These are phyloP conservation scores for Nitzschia sp. DNA, from an alignment of 108 stramenopile genomes.

Conservation along the genomic window DNA sequence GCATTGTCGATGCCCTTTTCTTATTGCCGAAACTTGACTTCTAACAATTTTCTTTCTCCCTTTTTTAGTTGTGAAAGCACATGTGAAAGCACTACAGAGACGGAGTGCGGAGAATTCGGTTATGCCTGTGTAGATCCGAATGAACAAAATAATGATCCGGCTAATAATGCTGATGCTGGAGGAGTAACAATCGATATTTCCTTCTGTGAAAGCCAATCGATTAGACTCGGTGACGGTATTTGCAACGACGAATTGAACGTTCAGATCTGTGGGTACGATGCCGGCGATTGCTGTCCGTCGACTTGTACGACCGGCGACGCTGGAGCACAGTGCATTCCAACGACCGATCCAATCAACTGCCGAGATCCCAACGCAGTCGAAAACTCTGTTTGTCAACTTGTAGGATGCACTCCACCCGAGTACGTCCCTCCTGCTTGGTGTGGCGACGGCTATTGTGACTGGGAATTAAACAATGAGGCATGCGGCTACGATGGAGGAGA, in stretches of 20 bases:
- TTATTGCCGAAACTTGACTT: background rate
- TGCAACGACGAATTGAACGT: background rate
- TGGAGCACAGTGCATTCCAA: background rate
- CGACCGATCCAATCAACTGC: background rate
- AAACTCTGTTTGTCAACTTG: background rate
- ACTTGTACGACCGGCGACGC: background rate
- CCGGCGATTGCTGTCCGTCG: background rate
- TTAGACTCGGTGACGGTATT: background rate
- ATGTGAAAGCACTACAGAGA: background rate
- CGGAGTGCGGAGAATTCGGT: background rate
- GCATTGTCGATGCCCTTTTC: no score
- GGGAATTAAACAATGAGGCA: background rate
- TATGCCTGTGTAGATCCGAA: background rate
- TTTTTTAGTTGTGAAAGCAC: background rate
- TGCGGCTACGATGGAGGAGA: constrained; percentile 6
- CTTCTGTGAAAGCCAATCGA: background rate
- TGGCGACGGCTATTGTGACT: constrained; percentile 1
- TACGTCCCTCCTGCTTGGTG: background rate
- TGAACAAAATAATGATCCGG: background rate
- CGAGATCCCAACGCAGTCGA: background rate
- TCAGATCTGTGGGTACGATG: background rate
- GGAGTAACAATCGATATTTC: background rate
- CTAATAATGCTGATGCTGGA: background rate
- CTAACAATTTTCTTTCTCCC: background rate
- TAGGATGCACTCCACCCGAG: no score